Conservation (phyloP, 2,329 filamentous ascomycete species). For the Eutypa lata region DNA sequence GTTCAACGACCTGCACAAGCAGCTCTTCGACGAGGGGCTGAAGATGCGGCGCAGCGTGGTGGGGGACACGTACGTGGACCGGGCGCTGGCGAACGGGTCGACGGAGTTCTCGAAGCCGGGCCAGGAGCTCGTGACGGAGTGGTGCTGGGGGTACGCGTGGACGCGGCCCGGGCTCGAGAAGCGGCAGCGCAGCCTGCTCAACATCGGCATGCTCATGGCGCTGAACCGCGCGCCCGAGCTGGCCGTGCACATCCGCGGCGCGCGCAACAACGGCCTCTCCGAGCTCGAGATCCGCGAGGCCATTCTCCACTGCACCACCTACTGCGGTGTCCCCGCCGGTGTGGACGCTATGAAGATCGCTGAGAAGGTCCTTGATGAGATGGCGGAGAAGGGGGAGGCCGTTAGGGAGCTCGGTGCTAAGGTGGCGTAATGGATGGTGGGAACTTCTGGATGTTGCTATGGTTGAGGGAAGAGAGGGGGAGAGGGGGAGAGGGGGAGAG, state of each 20-base stretch:
- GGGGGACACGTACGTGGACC: slow-evolving; percentile 59
- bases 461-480: no score
- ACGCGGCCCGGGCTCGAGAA: slow-evolving; percentile 58
- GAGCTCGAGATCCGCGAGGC: slow-evolving; percentile 63
- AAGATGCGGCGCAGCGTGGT: slow-evolving; percentile 58
- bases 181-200: slow-evolving; percentile 59
- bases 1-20: slow-evolving; percentile 40
- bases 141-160: slow-evolving; percentile 64
- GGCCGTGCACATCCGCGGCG: slow-evolving; percentile 59
- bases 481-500: no score
- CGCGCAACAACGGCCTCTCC: slow-evolving; percentile 58
- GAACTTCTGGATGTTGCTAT: no score
- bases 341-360: slow-evolving; percentile 37
- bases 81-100: slow-evolving; percentile 51
- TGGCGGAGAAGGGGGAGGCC: slow-evolving; percentile 28
- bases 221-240: slow-evolving; percentile 59
- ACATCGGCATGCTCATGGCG: slow-evolving; percentile 59
- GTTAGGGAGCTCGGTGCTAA: slow-evolving; percentile 25
- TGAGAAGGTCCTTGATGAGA: slow-evolving; percentile 28
- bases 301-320: slow-evolving; percentile 42
- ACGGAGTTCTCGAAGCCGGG: slow-evolving; percentile 58
- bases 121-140: slow-evolving; percentile 62
- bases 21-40: slow-evolving; percentile 59
- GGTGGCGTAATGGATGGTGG: no score
- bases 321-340: slow-evolving; percentile 41